Evolutionary conservation across 345 rosid species (phyloP), one percentile per base, ranked within the genome.

Genomic region (Lumnitzera racemosa): DNA sequence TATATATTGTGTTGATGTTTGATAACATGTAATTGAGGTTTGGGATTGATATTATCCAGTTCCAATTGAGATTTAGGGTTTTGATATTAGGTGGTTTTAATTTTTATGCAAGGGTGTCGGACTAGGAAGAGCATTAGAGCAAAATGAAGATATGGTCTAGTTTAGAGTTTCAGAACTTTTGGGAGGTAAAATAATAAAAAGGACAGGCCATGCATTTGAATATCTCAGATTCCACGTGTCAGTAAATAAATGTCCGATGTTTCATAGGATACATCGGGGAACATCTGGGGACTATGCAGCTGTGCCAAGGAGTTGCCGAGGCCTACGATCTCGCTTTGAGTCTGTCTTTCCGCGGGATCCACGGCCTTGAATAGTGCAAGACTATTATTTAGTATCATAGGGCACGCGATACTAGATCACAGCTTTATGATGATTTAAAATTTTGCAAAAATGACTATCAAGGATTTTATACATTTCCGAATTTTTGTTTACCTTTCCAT

Each of bases 301-400:
- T 57, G 49, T 63, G 24, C 14, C 31, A 23, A 49, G 24, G 72
- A 64, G 70, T 46, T 57, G 67, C 62, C 77, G 65, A 78, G 74
- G 73, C 67, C 67, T 64, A 7, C 14, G 78, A 77, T 77, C 57
- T 50, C 65, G 69, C 81, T 31, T 55, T 56, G 69, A 57, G 70
- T 64, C 63, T 53, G 24, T 68, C 61, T 23, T 43, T 49, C 10
- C 20, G 62, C 81, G 85, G 71, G 63, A 76, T 77, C 76, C 57
- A 77, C 88, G 82, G 81, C 81, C 41, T 25, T 56, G 62, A 70
- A 63, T 71, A 68, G 71, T 72, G 67, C 63, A 57, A 59, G 68
- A 63, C 55, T 64, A 43, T 49, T 64, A 43, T 49, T 14, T 53
- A 61, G 57, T 46, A 48, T 57, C 52, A 8, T 52, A 20, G 46